Conservation (phyloP, 495 filamentous ascomycete species). For the Podospora didyma region DNA sequence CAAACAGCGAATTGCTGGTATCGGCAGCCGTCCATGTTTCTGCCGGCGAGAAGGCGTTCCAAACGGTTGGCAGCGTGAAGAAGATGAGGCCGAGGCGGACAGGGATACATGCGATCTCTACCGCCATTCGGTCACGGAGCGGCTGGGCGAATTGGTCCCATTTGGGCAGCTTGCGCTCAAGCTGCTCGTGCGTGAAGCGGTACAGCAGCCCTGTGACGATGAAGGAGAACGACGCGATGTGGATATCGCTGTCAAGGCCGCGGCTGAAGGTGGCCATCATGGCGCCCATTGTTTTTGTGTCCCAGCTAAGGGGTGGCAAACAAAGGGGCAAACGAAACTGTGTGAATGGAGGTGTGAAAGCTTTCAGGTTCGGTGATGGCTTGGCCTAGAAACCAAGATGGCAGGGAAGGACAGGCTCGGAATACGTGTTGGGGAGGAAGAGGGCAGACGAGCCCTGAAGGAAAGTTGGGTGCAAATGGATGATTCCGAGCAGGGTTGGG, state of each 20-base stretch:
- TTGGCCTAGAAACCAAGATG: too few relatives aligned
- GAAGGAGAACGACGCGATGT: not conserved
- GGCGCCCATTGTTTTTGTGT: not conserved
- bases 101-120: slow-evolving; percentile 1
- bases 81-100: not conserved
- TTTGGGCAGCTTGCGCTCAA: not conserved
- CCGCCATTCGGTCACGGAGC: not conserved
- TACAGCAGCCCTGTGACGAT: slow-evolving; percentile 2
- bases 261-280: not conserved
- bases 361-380: too few relatives aligned
- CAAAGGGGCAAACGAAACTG: too few relatives aligned
- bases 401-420: too few relatives aligned
- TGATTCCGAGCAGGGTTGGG: too few relatives aligned
- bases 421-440: too few relatives aligned
- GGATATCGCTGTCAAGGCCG: not conserved
- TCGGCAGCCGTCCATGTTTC: not conserved
- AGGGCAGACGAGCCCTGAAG: too few relatives aligned
- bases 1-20: not conserved
- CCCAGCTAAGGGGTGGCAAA: too few relatives aligned
- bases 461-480: too few relatives aligned
- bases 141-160: not conserved
- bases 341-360: too few relatives aligned
- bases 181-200: not conserved
- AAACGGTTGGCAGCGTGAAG: not conserved
- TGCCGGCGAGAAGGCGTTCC: not conserved